Base-by-base conservation (phyloP, 495 filamentous ascomycete species). In the Trypethelium eluteriae region DNA sequence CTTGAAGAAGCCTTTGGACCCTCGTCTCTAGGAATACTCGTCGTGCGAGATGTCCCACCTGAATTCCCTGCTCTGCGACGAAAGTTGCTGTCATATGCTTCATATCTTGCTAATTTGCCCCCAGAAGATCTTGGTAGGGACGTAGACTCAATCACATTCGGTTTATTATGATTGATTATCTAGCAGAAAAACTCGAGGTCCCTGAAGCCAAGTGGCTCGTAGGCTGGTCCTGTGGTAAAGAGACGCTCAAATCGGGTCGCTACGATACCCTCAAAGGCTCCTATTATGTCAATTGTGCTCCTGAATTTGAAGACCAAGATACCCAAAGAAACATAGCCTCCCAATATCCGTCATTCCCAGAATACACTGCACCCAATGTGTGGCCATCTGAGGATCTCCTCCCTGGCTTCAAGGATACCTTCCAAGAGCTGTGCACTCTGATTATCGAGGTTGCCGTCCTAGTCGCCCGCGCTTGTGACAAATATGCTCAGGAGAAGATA, bases 221-320 rank as follows among this genome's bases (percentile, higher is more conserved):
- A 39, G 85, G 85, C 76, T 89, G 86, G 87, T 96, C 92, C 39
- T 88, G 86, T 73, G 93, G 93, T 64, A 96, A 95, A 77, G 93
- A 96, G 77, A 94, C 89, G n/a, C 85, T 98, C 62, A 90, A 90
- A 69, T 86, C 89, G 73, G 91, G 93, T 67, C 87, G 88, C 66
- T 90, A 92, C 70, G 94, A 99, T 72, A 96, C 89, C 4, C 83
- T 90, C 11, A 99, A 99, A 79, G 94, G 94, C 64, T 96, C 91
- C 18, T 99, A 89, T 81, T 99, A 98, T 75, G 88, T 93, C 74
- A 97, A 98, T 78, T 96, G 92, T 76, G 85, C 93, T 62, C 83
- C 72, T 5, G 57, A 62, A 50, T 50, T 71, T 5, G 71, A 77
- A 47, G 70, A 62, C n/a, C 66, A 64, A 36, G 69, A 68, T 7